Percentiles rank a stretch among this genome's conserved stretches.
Evolutionary conservation across 352 stramenopile species (phyloP).

Genomic region (Blastocystis sp.): DNA sequence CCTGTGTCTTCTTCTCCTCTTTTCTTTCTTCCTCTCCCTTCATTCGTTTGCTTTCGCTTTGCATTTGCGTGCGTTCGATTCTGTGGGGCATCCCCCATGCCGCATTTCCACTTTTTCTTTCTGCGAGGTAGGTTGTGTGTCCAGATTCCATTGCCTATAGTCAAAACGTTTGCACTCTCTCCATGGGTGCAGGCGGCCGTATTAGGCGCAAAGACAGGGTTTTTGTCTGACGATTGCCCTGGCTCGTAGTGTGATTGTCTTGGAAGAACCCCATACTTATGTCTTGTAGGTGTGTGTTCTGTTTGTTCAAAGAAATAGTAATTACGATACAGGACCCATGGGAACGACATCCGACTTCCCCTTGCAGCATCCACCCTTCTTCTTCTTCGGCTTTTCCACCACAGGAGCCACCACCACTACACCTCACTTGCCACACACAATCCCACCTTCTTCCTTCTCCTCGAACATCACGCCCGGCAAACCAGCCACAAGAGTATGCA

Average conservation of each 20-base stretch:
- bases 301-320: conserved; percentile 31
- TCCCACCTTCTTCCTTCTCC: not conserved
- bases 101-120: conserved; percentile 35
- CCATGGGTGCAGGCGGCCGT: conserved; percentile 42
- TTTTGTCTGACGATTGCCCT: conserved; percentile 52
- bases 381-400: conserved; percentile 26
- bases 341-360: conserved; percentile 58
- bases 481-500: not conserved
- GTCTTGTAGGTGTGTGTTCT: conserved; percentile 19
- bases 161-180: conserved; percentile 65
- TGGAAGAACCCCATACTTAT: conserved; percentile 63
- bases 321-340: conserved; percentile 38
- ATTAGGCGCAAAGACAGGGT: conserved; percentile 59
- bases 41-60: not conserved
- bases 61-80: not conserved
- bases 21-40: not conserved
- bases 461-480: not conserved
- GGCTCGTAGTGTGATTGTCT: conserved; percentile 20
- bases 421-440: too few relatives aligned
- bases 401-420: not conserved
- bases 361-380: conserved; percentile 57
- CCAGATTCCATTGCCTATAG: conserved; percentile 39
- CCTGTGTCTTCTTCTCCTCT: not conserved
- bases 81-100: not conserved
- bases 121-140: conserved; percentile 8